Percentiles rank a stretch among this genome's conserved stretches.
phyloP scores from a whole-genome alignment of 805 yeast species.

The Maudiozyma turicensis region DNA sequence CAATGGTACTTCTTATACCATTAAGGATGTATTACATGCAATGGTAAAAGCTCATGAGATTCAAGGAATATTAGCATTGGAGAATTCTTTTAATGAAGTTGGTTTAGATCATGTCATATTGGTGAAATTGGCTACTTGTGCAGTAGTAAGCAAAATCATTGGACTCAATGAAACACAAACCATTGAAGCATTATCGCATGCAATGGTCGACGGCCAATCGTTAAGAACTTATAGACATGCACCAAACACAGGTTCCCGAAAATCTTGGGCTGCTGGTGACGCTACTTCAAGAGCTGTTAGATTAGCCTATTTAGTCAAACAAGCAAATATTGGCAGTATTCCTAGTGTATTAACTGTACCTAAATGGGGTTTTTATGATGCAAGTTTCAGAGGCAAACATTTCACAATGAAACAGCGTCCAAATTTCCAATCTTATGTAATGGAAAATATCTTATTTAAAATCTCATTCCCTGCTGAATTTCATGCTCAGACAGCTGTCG shows the following conservation, averaged over 20 bases:
- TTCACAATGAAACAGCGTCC: slow-evolving; percentile 41
- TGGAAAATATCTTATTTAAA: slow-evolving; percentile 54
- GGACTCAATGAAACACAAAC: slow-evolving; percentile 44
- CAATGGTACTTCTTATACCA: slow-evolving; percentile 29
- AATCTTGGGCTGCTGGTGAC: slow-evolving; percentile 63
- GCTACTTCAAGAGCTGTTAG: slow-evolving; percentile 52
- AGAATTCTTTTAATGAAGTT: slow-evolving; percentile 49
- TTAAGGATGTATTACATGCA: slow-evolving; percentile 42
- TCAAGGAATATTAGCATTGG: slow-evolving; percentile 49
- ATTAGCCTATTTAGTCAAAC: slow-evolving; percentile 41
- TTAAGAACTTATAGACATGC: slow-evolving; percentile 55
- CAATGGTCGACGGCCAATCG: slow-evolving; percentile 52
- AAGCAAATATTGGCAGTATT: slow-evolving; percentile 42
- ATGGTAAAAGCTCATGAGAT: slow-evolving; percentile 59
- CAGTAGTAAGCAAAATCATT: slow-evolving; percentile 47
- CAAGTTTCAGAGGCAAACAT: slow-evolving; percentile 42
- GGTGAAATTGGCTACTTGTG: slow-evolving; percentile 53
- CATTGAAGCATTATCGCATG: slow-evolving; percentile 46
- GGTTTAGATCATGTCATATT: slow-evolving; percentile 52
- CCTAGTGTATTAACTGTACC: slow-evolving; percentile 49
- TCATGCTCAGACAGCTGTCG: slow-evolving; percentile 58
- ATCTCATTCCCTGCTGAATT: slow-evolving; percentile 58
- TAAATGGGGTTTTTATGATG: slow-evolving; percentile 59
- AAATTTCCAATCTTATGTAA: slow-evolving; percentile 45
- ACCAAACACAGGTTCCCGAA: slow-evolving; percentile 53